phyloP scores from a whole-genome alignment of 164 flowering plant species.

The Aristolochia contorta region DNA sequence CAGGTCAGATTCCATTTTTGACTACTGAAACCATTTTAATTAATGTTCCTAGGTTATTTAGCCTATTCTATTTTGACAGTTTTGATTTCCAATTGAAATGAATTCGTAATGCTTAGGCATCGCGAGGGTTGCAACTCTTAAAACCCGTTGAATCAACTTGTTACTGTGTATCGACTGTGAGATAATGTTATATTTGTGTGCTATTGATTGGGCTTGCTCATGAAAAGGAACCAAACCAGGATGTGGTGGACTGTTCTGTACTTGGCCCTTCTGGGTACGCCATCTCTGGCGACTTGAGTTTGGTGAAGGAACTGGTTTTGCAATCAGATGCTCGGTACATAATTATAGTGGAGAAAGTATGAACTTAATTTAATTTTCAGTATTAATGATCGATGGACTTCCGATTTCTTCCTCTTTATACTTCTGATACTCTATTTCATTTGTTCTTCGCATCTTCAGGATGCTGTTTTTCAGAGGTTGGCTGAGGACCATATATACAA shows the following conservation, averaged over 20 bases:
- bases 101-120: background rate
- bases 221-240: constrained; percentile 62
- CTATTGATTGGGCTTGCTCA: constrained; percentile 2
- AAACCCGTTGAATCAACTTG: too few relatives aligned
- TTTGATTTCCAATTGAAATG: background rate
- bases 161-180: too few relatives aligned
- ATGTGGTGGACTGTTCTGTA: constrained; percentile 60
- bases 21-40: background rate
- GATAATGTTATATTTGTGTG: background rate
- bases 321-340: constrained; percentile 83
- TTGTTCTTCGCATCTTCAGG: constrained; percentile 30
- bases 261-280: constrained; percentile 83
- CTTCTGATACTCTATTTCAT: background rate
- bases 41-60: background rate
- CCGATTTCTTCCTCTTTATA: background rate
- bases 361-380: background rate
- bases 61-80: background rate
- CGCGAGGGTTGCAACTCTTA: too few relatives aligned
- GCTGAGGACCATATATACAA: constrained; percentile 80
- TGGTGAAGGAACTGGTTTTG: constrained; percentile 43
- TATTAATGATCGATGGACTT: background rate
- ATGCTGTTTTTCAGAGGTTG: constrained; percentile 89
- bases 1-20: constrained; percentile 25
- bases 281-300: constrained; percentile 70
- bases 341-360: constrained; percentile 89